Conservation (phyloP, 768 basidiomycete genomes). For the Leccinum barrowsii region DNA sequence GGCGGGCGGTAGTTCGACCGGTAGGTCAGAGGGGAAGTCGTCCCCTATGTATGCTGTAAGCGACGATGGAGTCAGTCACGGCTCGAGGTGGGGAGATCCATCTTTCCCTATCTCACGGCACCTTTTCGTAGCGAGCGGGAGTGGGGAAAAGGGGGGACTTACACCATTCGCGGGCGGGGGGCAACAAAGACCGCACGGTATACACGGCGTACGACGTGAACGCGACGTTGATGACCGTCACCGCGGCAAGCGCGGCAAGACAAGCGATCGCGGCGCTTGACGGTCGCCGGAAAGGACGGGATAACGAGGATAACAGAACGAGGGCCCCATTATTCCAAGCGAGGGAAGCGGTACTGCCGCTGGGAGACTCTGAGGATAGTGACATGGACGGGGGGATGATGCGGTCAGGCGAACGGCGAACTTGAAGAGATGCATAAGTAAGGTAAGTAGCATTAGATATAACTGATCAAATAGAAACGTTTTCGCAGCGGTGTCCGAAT, state of each 20-base stretch:
- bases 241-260: slow-evolving; percentile 16
- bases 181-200: slow-evolving; percentile 12
- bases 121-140: neutral
- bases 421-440: neutral
- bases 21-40: slow-evolving; percentile 32
- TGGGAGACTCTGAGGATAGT: neutral
- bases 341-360: neutral
- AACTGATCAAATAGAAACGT: neutral
- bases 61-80: neutral
- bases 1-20: slow-evolving; percentile 26
- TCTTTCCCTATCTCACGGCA: neutral
- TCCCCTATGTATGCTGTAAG: slow-evolving; percentile 29
- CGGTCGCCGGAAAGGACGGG: neutral
- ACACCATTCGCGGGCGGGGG: slow-evolving; percentile 23
- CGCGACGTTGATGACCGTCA: slow-evolving; percentile 24
- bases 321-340: neutral
- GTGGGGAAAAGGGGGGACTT: neutral
- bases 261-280: slow-evolving; percentile 6
- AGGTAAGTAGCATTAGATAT: neutral
- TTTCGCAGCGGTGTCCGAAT: neutral
- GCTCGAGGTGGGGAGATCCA: neutral
- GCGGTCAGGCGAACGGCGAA: neutral
- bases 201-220: slow-evolving; percentile 19
- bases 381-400: neutral
- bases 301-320: neutral